Percentiles rank a stretch among this genome's conserved stretches.
phyloP scores from a whole-genome alignment of 163 green algal species.

The Trebouxiophyceae sp. region DNA sequence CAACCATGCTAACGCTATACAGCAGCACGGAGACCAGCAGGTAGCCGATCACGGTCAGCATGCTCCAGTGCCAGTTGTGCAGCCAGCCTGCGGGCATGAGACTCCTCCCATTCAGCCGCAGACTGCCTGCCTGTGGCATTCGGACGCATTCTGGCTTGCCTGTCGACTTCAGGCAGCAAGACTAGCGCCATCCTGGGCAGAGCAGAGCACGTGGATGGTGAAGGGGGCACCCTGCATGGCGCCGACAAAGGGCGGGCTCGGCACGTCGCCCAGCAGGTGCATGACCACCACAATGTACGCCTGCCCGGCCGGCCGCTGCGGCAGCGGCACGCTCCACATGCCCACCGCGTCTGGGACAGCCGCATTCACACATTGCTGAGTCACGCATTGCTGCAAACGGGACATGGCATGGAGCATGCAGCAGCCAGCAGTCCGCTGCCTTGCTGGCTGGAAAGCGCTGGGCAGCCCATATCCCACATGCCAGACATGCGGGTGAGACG shows the following conservation, averaged over 20 bases:
- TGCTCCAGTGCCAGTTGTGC: conserved; percentile 22
- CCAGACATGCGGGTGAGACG: too few relatives aligned
- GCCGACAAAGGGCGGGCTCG: conserved; percentile 77
- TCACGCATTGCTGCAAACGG: too few relatives aligned
- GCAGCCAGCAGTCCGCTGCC: too few relatives aligned
- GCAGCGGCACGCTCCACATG: conserved; percentile 75
- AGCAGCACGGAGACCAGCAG: conserved; percentile 24
- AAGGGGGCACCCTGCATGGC: conserved; percentile 46
- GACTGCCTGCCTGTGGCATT: too few relatives aligned
- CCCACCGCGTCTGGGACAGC: conserved; percentile 41
- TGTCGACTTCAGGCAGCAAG: background rate
- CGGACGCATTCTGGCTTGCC: background rate
- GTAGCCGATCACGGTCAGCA: conserved; percentile 37
- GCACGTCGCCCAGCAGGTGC: conserved; percentile 87
- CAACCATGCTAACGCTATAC: conserved; percentile 21
- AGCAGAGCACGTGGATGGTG: background rate
- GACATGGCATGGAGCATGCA: too few relatives aligned
- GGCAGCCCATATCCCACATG: too few relatives aligned
- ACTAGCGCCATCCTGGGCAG: background rate
- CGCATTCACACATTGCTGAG: background rate
- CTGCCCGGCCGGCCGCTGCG: conserved; percentile 63
- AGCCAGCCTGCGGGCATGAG: background rate
- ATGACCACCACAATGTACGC: conserved; percentile 71
- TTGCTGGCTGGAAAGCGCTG: too few relatives aligned
- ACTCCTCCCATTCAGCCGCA: conserved; percentile 1